Evolutionary conservation across 2,329 filamentous ascomycete species (phyloP).

Genomic region (Monosporascus sp.): DNA sequence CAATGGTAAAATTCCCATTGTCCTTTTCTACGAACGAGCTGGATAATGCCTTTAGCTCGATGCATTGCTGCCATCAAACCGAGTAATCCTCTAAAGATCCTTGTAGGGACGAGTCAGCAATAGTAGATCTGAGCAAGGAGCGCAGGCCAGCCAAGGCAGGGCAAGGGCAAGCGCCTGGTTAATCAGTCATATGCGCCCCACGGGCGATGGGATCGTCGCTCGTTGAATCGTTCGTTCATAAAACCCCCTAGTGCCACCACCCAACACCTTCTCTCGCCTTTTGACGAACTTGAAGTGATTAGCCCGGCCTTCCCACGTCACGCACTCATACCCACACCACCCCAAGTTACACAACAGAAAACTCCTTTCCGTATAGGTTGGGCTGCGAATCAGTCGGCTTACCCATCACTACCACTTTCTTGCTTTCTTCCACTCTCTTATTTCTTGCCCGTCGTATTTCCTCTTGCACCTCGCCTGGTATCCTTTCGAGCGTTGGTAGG

Average conservation of each 20-base stretch:
- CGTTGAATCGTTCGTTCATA: neutral
- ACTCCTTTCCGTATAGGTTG: neutral
- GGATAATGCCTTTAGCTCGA: too few species aligned
- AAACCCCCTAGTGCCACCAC: neutral
- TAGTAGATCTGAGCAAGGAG: too few species aligned
- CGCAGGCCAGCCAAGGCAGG: too few species aligned
- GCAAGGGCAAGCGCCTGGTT: too few species aligned
- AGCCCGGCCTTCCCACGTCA: neutral
- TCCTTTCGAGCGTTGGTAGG: neutral
- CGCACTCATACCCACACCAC: neutral
- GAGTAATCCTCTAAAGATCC: neutral
- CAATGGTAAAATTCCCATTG: too few species aligned
- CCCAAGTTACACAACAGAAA: neutral
- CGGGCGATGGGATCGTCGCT: neutral
- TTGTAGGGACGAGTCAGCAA: neutral
- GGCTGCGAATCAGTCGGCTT: neutral
- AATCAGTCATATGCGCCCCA: neutral
- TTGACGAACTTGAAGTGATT: neutral
- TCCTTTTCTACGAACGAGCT: too few species aligned
- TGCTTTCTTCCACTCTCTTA: neutral
- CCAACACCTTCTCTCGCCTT: neutral
- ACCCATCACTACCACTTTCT: neutral
- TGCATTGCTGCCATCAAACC: too few species aligned
- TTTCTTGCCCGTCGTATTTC: neutral
- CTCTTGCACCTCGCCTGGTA: neutral